Conservation (phyloP, 2,329 filamentous ascomycete genomes). For the Exserohilum turcica region DNA sequence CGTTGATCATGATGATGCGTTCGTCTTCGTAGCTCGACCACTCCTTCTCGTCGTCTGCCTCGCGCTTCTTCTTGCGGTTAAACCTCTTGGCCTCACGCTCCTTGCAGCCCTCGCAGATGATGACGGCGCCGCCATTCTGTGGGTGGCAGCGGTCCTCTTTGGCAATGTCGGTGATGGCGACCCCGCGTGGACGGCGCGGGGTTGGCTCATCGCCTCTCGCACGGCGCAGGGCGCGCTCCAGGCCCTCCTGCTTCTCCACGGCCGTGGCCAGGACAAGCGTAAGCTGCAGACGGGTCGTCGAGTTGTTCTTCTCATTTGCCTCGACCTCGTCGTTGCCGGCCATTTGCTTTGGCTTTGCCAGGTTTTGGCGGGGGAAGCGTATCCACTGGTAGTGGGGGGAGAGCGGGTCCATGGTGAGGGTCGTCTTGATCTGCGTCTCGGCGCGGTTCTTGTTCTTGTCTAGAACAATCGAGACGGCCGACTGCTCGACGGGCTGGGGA, state of each 20-base stretch:
- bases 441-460: constrained; percentile 77
- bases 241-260: constrained; percentile 73
- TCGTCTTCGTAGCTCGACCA: constrained; percentile 64
- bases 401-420: constrained; percentile 75
- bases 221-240: constrained; percentile 68
- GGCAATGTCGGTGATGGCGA: constrained; percentile 51
- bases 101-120: constrained; percentile 91
- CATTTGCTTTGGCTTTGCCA: constrained; percentile 91
- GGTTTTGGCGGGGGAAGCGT: constrained; percentile 85
- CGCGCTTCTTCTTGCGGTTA: constrained; percentile 91
- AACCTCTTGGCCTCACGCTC: constrained; percentile 88
- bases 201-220: constrained; percentile 56
- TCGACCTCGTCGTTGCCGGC: constrained; percentile 71
- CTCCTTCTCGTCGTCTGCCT: constrained; percentile 80
- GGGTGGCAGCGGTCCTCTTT: constrained; percentile 72
- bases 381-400: constrained; percentile 78
- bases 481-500: constrained; percentile 29
- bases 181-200: constrained; percentile 41
- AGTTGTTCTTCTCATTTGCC: constrained; percentile 75
- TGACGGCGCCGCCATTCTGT: constrained; percentile 88
- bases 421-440: constrained; percentile 93
- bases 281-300: constrained; percentile 32
- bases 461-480: constrained; percentile 28
- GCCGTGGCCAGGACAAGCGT: constrained; percentile 85
- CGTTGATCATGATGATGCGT: constrained; percentile 49